Conservation (phyloP, 768 basidiomycete genomes). For the Tulasnella sp. region DNA sequence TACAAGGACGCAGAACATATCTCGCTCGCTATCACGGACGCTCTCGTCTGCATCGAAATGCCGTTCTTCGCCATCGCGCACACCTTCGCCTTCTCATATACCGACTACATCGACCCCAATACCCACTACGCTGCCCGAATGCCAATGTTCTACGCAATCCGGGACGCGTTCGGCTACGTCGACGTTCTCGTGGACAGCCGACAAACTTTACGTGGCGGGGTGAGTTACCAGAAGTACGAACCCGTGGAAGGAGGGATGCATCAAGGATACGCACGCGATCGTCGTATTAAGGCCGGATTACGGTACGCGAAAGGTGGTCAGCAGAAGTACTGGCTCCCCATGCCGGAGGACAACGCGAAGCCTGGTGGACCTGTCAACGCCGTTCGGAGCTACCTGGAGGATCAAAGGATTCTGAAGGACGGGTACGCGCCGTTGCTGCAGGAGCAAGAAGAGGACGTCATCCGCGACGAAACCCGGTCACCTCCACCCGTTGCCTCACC, state of each 20-base stretch:
- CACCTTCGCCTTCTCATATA: constrained; percentile 90
- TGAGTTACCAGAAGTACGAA: constrained; percentile 96
- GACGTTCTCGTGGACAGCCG: constrained; percentile 89
- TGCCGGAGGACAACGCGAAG: constrained; percentile 50
- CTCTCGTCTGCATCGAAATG: constrained; percentile 95
- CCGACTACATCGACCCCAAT: constrained; percentile 76
- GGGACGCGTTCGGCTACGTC: constrained; percentile 83
- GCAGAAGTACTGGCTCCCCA: constrained; percentile 94
- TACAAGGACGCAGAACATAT: constrained; percentile 89
- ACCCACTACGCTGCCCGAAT: constrained; percentile 79
- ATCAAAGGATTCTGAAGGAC: constrained; percentile 52
- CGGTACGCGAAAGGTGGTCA: constrained; percentile 90
- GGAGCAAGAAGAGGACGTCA: constrained; percentile 62
- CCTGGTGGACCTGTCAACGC: constrained; percentile 44
- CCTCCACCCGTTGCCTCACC: constrained; percentile 37
- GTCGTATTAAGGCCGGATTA: constrained; percentile 87
- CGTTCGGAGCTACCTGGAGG: constrained; percentile 43
- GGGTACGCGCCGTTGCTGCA: constrained; percentile 76
- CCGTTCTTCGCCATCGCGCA: constrained; percentile 95
- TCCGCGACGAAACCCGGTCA: constrained; percentile 54
- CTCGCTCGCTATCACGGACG: constrained; percentile 86
- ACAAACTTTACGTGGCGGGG: constrained; percentile 80
- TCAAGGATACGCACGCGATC: constrained; percentile 81
- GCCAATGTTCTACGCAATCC: constrained; percentile 81
- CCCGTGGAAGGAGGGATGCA: constrained; percentile 94